These are phyloP conservation scores for Cyclocybe aegerita DNA, from an alignment of 768 basidiomycete species.

Conservation along the genomic window DNA sequence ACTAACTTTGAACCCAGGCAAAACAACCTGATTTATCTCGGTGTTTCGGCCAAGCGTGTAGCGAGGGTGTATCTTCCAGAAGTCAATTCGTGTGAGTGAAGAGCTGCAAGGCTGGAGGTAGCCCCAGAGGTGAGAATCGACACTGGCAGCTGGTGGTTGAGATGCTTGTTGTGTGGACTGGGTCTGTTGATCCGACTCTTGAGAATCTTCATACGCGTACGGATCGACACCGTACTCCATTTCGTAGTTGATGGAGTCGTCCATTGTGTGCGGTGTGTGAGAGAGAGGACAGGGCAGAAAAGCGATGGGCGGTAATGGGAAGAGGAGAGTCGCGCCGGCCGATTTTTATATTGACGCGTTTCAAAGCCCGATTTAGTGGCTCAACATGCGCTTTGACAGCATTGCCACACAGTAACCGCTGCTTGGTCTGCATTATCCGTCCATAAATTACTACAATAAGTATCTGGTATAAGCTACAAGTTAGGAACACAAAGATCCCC, in stretches of 20 bases:
- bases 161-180: slow-evolving; percentile 47
- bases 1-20: slow-evolving; percentile 78
- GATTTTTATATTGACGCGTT: slow-evolving; percentile 30
- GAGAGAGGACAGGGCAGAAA: not conserved
- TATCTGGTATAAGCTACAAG: not conserved
- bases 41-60: slow-evolving; percentile 57
- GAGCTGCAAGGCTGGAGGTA: slow-evolving; percentile 65
- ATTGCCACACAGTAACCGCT: not conserved
- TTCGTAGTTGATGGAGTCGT: slow-evolving; percentile 13
- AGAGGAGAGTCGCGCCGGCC: slow-evolving; percentile 5
- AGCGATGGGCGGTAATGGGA: slow-evolving; percentile 7
- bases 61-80: slow-evolving; percentile 49
- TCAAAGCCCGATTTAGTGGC: slow-evolving; percentile 27
- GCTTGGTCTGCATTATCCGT: no score
- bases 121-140: slow-evolving; percentile 62
- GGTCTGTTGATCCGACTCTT: slow-evolving; percentile 30
- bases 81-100: slow-evolving; percentile 54
- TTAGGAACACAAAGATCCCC: slow-evolving; percentile 16
- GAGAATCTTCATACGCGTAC: slow-evolving; percentile 20
- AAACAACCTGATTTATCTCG: slow-evolving; percentile 48
- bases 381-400: slow-evolving; percentile 12
- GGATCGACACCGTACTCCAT: slow-evolving; percentile 26
- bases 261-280: slow-evolving; percentile 12
- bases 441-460: no score
- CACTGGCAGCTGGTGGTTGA: slow-evolving; percentile 25